Base-by-base conservation (phyloP, 1,139 yeast species). In the Diutina siamensis region DNA sequence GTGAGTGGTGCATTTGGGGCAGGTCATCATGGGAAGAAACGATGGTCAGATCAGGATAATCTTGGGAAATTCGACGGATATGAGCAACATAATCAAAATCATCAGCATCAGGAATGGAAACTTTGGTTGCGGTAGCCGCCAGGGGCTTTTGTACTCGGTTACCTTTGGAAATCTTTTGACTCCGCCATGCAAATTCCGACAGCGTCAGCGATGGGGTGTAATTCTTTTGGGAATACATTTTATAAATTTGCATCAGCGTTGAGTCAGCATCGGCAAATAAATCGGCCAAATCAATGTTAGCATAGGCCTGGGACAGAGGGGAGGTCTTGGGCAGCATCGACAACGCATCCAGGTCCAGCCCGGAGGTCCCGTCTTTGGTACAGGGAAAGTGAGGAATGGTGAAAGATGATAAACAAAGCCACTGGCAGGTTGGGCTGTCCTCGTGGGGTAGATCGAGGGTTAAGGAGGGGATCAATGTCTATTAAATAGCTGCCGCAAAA, bases 81-180 rank as follows among this genome's bases (percentile, higher is more conserved):
- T 71, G 76, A 20, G 73, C 73, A 31, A 70, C 74, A 50, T 71
- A 70, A 55, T 71, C 75, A 52, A 71, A 71, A 46, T 69, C 74
- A 47, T 68, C 74, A 25, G 20, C 32, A 25, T 5, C 10, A 25
- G 28, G 5, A 10, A 10, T 25, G 28, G 28, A 7, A 12, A 10
- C 10, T 25, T 15, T 3, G 21, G 32, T 13, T 18, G 17, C 5
- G 13, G 22, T 12, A 28, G 8, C 27, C n/a, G 17, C 18, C 17
- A 3, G 15, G 17, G 40, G 40, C 40, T 35, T 35, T 8, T 13
- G 18, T 17, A 35, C 28, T 18, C 40, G 40, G 25, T 35, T 20
- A 15, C 15, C 22, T 22, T 18, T n/a, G 7, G 22, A n/a, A 20
- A 18, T n/a, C 38, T 19, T 18, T 13, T 34, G 38, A 12, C 22